Conservation (phyloP, 116 monocot species). For the Phalaenopsis hybrid region DNA sequence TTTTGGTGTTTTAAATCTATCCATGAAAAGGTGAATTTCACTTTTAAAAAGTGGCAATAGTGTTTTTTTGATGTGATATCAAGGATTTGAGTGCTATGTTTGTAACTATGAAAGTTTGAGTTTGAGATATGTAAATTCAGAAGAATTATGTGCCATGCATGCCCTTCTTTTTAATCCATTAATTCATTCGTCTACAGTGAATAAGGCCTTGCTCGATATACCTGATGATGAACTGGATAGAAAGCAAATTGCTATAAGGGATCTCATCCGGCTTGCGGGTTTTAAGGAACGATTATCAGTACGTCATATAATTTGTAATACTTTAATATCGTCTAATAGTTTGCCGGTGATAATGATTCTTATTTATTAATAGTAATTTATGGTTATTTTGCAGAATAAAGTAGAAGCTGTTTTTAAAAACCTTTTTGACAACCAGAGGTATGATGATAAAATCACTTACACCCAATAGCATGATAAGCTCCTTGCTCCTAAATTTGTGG, state of each 20-base stretch:
- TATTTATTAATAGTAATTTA: background rate
- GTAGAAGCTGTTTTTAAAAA: conserved; percentile 19
- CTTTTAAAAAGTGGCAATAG: no score
- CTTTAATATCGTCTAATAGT: background rate
- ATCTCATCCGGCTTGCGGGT: conserved; percentile 67
- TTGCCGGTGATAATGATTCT: background rate
- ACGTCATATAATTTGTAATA: conserved; percentile 11
- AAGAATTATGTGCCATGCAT: no score
- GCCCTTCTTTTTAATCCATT: background rate
- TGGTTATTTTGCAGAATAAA: conserved; percentile 40
- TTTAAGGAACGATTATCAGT: conserved; percentile 48
- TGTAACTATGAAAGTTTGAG: no score
- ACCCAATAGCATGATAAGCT: background rate
- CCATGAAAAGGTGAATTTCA: no score
- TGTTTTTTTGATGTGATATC: no score
- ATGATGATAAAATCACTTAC: background rate
- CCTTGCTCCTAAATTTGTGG: background rate
- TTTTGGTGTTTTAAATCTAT: no score
- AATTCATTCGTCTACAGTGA: conserved; percentile 30
- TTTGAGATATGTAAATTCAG: no score
- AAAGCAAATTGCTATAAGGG: conserved; percentile 41
- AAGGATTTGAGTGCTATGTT: no score
- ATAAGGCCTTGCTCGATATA: conserved; percentile 49
- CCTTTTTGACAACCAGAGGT: conserved; percentile 39
- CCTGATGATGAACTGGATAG: conserved; percentile 60